Base-by-base conservation (phyloP, 371 early-diverging fungal species). In the Thermomucor indicae-seudaticae region DNA sequence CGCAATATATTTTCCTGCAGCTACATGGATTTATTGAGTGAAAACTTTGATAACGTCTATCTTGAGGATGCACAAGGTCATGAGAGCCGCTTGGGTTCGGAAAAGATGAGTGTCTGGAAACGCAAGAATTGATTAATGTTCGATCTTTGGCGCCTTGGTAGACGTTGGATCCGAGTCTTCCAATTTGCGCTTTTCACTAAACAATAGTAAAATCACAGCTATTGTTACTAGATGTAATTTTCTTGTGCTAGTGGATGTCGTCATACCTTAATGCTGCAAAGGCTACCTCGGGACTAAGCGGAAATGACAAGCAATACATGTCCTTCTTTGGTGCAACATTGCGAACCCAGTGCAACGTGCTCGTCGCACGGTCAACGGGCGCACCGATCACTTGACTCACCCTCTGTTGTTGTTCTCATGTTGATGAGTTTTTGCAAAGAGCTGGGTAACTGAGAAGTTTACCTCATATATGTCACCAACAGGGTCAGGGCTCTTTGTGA, bases 311-410 rank as follows among this genome's bases (percentile, higher is more conserved):
- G 57, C 99, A 97, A 60, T 90, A 88, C 99, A 98, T 97, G 40
- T 96, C 93, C 76, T 97, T 98, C 53, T 93, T 93, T 1, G 99
- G 99, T 2, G 99, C 96, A 0, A 98, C 99, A 45, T 85, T 88
- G 23, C 97, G 84, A 2, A 98, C 97, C 55, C 75, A 81, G 53
- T 89, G 85, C 1, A 91, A 53, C 1, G 62, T 56, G 20, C 78
- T 64, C 19, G 67, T 65, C 43, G 74, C 67, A 38, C 56, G 51
- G 29, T 81, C 79, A 11, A 83, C 47, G 35, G 62, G 53, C 22
- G 67, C 53, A 14, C 75, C 79, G 48, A 83, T 73, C 31, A 69
- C 69, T 14, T 63, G 57, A 42, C 80, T 78, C 2, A 83, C 81
- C 6, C 88, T 69, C 77, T 75, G 19, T n/a, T n/a, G 24, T 11